Percentiles rank a stretch among this genome's conserved stretches.
Evolutionary conservation across 306 rosid genomes (phyloP).

Genomic region (Sicyos edulis): DNA sequence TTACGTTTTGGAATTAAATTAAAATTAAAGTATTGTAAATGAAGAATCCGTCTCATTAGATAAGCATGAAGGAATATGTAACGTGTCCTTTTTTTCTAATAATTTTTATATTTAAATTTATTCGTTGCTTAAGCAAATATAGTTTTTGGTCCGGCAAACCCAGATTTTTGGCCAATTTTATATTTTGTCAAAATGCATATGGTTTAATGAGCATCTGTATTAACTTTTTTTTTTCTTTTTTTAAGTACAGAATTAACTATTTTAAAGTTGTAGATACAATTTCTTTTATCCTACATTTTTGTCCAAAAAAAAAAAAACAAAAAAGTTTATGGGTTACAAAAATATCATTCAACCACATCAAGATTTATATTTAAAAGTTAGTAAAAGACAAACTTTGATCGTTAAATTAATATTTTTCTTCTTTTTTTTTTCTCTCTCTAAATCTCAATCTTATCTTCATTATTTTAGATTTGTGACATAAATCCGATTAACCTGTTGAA

Average conservation of each 20-base stretch:
- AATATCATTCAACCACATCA: neutral
- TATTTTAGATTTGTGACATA: neutral
- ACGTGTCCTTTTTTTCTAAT: neutral
- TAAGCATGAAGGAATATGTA: conserved; percentile 11
- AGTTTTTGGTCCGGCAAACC: too few species aligned
- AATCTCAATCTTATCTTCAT: conserved; percentile 2
- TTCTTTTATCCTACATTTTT: too few species aligned
- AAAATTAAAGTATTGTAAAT: neutral
- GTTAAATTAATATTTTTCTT: neutral
- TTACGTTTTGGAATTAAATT: too few species aligned
- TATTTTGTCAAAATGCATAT: too few species aligned
- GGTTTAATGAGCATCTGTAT: neutral
- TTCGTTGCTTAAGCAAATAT: neutral
- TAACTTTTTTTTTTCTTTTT: neutral
- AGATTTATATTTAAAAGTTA: neutral
- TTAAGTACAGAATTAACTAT: too few species aligned
- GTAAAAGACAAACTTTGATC: neutral
- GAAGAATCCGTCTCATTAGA: conserved; percentile 1
- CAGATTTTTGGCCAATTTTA: too few species aligned
- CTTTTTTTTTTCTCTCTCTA: neutral
- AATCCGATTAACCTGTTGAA: too few species aligned
- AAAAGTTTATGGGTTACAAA: neutral
- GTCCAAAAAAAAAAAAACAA: too few species aligned
- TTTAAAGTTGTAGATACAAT: too few species aligned
- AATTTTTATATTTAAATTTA: neutral